Base-by-base conservation (phyloP, 305 asterid species). In the Caryopteris hybrid region DNA sequence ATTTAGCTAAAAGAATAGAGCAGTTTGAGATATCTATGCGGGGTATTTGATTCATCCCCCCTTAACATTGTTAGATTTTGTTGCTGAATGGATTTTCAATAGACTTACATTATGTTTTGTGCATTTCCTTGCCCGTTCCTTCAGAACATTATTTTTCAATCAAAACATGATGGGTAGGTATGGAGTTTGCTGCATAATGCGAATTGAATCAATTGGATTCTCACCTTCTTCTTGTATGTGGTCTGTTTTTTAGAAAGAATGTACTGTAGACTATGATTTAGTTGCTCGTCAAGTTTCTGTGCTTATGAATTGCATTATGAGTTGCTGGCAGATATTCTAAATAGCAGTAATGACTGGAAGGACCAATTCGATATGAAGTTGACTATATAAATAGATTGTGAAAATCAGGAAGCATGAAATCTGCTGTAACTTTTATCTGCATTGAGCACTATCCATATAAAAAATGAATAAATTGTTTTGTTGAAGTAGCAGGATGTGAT, bases 1-100 rank as follows among this genome's bases (percentile, higher is more conserved):
- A 92, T 79, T 81, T 92, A 65, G 98, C 98, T 51, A 88, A 84
- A 66, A 72, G 87, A 76, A 81, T 86, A 14, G 90, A 84, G 79
- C 96, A 84, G 63, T 63, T 86, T 46, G 96, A 88, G 81, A 81
- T 92, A 78, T 88, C 98, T 50, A 36, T 84, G 17, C 68, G 89
- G 52, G 95, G 96, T 51, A 75, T 68, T 38, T 88, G 82, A 77
- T 66, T 59, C 38, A 53, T 51, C 21, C 9, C 12, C 69, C 36
- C 16, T 46, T 57, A 33, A 16, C 73, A 38, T 8, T 61, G 23
- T 41, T 17, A 21, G n/a, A 41, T 57, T 16, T 0, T 25, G 76
- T 62, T n/a, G n/a, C n/a, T n/a, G n/a, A n/a, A n/a, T n/a, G 65
- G 73, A 59, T 66, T 42, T 39, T 63, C 68, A 8, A 9, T 42